Conservation (phyloP, 257 asterid genomes). For the Nemophila menziesii region DNA sequence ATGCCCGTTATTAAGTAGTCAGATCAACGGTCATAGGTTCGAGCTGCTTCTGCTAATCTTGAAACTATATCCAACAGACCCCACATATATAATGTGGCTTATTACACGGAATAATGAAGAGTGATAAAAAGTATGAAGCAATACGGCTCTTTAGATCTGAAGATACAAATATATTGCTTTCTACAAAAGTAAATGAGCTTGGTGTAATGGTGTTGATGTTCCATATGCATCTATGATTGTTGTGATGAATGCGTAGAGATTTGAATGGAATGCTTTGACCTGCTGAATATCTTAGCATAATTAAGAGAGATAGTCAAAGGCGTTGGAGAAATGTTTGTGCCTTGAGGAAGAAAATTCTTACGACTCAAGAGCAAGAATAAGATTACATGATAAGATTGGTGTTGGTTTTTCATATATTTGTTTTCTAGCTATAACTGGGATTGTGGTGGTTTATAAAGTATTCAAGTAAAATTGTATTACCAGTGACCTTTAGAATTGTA, state of each 20-base stretch:
- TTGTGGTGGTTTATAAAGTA: no score
- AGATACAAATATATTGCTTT: conserved; percentile 55
- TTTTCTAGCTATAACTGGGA: no score
- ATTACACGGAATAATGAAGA: conserved; percentile 77
- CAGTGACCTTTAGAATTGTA: no score
- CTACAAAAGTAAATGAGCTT: conserved; percentile 89
- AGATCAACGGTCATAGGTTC: conserved; percentile 83
- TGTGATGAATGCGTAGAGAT: conserved; percentile 87
- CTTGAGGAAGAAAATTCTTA: no score
- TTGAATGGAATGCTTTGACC: no score
- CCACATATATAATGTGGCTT: conserved; percentile 47
- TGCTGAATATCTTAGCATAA: no score
- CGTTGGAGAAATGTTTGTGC: no score
- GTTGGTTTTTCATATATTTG: no score
- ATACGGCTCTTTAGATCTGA: conserved; percentile 53
- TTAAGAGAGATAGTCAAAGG: no score
- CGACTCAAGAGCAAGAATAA: no score
- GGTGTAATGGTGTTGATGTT: conserved; percentile 82
- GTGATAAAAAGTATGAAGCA: conserved; percentile 77
- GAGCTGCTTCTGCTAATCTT: conserved; percentile 71
- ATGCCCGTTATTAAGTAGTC: conserved; percentile 80
- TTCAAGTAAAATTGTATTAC: no score
- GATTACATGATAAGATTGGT: no score
- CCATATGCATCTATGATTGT: conserved; percentile 98
- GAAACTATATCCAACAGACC: conserved; percentile 50